Evolutionary conservation across 805 yeast species (phyloP).

Genomic region (Candida sphagnicola): DNA sequence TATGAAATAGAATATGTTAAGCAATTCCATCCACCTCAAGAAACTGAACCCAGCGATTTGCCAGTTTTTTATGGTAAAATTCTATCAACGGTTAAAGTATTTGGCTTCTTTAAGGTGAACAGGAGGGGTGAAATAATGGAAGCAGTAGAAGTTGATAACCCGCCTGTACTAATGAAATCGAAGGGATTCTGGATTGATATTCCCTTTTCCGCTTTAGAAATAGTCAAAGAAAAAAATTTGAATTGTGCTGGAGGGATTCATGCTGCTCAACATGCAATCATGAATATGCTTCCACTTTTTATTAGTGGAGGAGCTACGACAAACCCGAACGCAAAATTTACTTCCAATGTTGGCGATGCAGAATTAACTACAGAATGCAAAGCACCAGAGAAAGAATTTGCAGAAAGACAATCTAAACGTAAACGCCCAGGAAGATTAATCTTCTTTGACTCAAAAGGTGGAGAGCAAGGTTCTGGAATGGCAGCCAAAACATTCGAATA

Average conservation of each 20-base stretch:
- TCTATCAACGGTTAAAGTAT: slow-evolving; percentile 69
- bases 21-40: slow-evolving; percentile 43
- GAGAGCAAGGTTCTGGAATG: slow-evolving; percentile 74
- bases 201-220: slow-evolving; percentile 58
- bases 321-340: slow-evolving; percentile 26
- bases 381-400: slow-evolving; percentile 95
- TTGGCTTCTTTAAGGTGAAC: slow-evolving; percentile 90
- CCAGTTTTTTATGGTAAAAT: slow-evolving; percentile 79
- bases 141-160: slow-evolving; percentile 87
- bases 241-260: slow-evolving; percentile 91
- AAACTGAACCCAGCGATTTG: slow-evolving; percentile 23
- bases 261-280: slow-evolving; percentile 89
- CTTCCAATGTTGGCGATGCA: slow-evolving; percentile 28
- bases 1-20: slow-evolving; percentile 61
- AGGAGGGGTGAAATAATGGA: slow-evolving; percentile 76
- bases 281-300: slow-evolving; percentile 71
- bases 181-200: slow-evolving; percentile 93
- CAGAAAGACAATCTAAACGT: slow-evolving; percentile 64
- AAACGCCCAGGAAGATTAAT: slow-evolving; percentile 84
- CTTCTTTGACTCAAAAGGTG: slow-evolving; percentile 82
- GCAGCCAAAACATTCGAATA: slow-evolving; percentile 77
- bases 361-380: slow-evolving; percentile 93
- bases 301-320: slow-evolving; percentile 65
- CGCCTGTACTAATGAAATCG: slow-evolving; percentile 66
- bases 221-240: slow-evolving; percentile 53